Evolutionary conservation across 208 protist genomes (phyloP), one percentile per base, ranked within the genome.

Genomic region (Phytomonas serpens): DNA sequence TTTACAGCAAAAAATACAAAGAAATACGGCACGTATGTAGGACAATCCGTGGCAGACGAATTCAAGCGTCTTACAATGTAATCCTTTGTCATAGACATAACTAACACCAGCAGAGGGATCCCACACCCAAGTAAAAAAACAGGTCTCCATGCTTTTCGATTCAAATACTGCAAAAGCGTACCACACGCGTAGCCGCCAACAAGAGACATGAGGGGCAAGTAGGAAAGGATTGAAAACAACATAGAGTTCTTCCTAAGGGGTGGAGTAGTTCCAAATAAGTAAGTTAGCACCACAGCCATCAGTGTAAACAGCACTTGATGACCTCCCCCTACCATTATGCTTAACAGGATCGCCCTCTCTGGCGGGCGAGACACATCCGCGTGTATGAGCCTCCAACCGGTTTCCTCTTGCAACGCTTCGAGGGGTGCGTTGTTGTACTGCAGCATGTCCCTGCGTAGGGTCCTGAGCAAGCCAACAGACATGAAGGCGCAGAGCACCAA

Each of bases 281-380:
- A 96, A 68, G 99, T 95, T 3, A 98, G 32, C 14, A 97, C 61
- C 57, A 95, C 87, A 64, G 84, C 76, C 6, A 79, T 42, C 29
- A 77, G 71, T 83, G 98, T 99, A 61, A 67, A 72, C 16, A 98
- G 81, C 3, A 99, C 51, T 81, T 99, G 98, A n/a, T 88, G 81
- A 51, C 98, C 98, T 71, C 92, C 98, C 57, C 97, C 98, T 16
- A 98, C 81, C 19, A 97, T 79, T 42, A 98, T 86, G 31, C 89
- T 82, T 2, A 99, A 82, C 64, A 97, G 75, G 47, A 81, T 79
- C 16, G 95, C 88, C 51, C 84, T 69, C 47, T 78, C 51, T 9
- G 98, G 98, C 2, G 90, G 81, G 27, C 98, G 95, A 83, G 99
- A 99, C 2, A 99, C 97, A 78, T 99, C 98, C 14, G 94, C 98